Evolutionary conservation across 768 basidiomycete genomes (phyloP).

Genomic region (Mycena filopes): DNA sequence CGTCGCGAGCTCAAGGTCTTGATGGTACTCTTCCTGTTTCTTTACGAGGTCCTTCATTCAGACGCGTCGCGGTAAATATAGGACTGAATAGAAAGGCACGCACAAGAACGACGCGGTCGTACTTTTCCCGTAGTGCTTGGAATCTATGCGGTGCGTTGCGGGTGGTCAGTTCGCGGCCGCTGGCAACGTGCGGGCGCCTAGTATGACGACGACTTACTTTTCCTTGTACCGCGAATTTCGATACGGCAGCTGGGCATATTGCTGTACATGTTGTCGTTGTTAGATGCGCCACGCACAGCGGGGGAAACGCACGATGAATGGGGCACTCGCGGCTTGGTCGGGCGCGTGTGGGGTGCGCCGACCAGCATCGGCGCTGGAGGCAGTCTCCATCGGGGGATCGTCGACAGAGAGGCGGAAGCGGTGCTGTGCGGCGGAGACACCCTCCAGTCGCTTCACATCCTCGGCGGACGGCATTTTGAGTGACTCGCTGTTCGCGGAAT

Average conservation of each 20-base stretch:
- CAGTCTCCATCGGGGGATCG: neutral
- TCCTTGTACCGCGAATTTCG: slow-evolving; percentile 42
- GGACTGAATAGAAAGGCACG: slow-evolving; percentile 26
- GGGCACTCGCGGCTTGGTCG: neutral
- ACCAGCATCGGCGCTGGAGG: neutral
- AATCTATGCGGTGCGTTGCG: too few relatives aligned
- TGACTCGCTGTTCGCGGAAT: neutral
- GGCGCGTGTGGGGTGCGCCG: neutral
- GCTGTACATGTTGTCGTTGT: slow-evolving; percentile 1
- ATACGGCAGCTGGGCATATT: slow-evolving; percentile 21
- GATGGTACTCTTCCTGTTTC: slow-evolving; percentile 51
- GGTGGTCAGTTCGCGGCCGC: neutral
- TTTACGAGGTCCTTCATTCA: slow-evolving; percentile 28
- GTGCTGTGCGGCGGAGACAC: slow-evolving; percentile 22
- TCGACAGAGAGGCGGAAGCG: slow-evolving; percentile 29
- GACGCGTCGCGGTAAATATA: neutral
- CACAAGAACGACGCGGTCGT: slow-evolving; percentile 55
- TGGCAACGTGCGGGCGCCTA: neutral
- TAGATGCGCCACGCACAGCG: neutral
- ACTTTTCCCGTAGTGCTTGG: slow-evolving; percentile 56
- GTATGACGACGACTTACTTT: slow-evolving; percentile 36
- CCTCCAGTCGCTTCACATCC: slow-evolving; percentile 21
- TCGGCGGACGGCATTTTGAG: slow-evolving; percentile 20
- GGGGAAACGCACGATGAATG: slow-evolving; percentile 14
- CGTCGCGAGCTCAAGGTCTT: slow-evolving; percentile 51